These are phyloP conservation scores for Zangia roseola DNA, from an alignment of 768 basidiomycete species.

Conservation along the genomic window DNA sequence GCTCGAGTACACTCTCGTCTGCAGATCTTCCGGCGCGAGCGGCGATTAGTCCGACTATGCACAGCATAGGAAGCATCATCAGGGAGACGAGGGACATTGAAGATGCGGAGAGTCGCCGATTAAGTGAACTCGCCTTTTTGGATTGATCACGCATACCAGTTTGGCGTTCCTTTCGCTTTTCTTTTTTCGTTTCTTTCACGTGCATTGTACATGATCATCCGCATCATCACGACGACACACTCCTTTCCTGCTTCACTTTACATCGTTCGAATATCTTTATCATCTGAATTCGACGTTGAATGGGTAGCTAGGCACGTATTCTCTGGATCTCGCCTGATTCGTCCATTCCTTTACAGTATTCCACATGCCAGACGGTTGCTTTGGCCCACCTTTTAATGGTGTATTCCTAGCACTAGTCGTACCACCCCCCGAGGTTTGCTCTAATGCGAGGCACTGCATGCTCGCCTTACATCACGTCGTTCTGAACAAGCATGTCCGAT, in stretches of 20 bases:
- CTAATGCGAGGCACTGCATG: background rate
- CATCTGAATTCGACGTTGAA: slow-evolving; percentile 3
- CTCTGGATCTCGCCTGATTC: slow-evolving; percentile 14
- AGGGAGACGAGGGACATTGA: slow-evolving; percentile 51
- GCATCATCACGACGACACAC: background rate
- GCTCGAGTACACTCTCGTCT: slow-evolving; percentile 18
- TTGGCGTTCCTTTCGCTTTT: background rate
- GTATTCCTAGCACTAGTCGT: slow-evolving; percentile 2
- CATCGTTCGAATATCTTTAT: slow-evolving; percentile 4
- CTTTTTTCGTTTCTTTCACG: slow-evolving; percentile 3
- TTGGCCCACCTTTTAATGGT: slow-evolving; percentile 1
- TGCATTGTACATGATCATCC: background rate
- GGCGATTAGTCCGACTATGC: slow-evolving; percentile 57
- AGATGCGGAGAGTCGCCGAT: slow-evolving; percentile 66
- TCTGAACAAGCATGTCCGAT: background rate
- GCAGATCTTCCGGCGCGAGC: slow-evolving; percentile 35
- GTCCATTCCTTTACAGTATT: slow-evolving; percentile 9
- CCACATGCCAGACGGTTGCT: background rate
- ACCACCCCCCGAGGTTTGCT: background rate
- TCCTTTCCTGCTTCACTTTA: background rate
- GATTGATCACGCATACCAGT: slow-evolving; percentile 21
- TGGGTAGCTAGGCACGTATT: background rate
- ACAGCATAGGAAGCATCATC: slow-evolving; percentile 57
- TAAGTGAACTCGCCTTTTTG: slow-evolving; percentile 74
- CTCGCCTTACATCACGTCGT: background rate